Evolutionary conservation across 345 rosid species (phyloP).

Genomic region (Melaleuca quinquenervia): DNA sequence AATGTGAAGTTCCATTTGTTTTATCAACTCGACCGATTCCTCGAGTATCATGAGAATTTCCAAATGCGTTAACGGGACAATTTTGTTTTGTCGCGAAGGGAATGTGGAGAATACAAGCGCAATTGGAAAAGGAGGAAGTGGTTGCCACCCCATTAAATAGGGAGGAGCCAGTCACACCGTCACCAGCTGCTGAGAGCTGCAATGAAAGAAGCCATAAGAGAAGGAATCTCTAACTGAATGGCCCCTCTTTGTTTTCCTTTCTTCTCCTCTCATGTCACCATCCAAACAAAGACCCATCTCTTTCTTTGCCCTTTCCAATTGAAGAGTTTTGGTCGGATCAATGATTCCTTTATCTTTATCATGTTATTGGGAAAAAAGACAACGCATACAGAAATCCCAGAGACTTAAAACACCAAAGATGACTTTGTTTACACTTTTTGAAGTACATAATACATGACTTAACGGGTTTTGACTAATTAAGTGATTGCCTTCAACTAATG

Average conservation of each 20-base stretch:
- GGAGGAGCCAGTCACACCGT: slow-evolving; percentile 4
- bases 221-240: slow-evolving; percentile 18
- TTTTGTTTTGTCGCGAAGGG: not conserved
- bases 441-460: not conserved
- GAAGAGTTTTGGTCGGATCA: not conserved
- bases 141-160: slow-evolving; percentile 4
- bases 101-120: not conserved
- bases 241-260: slow-evolving; percentile 1
- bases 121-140: not conserved
- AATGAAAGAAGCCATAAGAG: slow-evolving; percentile 5
- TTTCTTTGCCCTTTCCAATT: not conserved
- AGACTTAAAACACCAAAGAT: not conserved
- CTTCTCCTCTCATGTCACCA: slow-evolving; percentile 14
- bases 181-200: slow-evolving; percentile 13
- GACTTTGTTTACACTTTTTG: not conserved
- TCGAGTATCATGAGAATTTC: not conserved
- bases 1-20: not conserved
- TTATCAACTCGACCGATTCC: not conserved
- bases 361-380: not conserved
- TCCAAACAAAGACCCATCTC: not conserved
- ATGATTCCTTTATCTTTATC: not conserved
- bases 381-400: not conserved
- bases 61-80: not conserved
- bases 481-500: not conserved
- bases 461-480: not conserved